A percentile compares a stretch with the other conserved stretches of the same genome.
Evolutionary conservation across 2,329 filamentous ascomycete genomes (phyloP).

Genomic region (Macrophomina tecta): DNA sequence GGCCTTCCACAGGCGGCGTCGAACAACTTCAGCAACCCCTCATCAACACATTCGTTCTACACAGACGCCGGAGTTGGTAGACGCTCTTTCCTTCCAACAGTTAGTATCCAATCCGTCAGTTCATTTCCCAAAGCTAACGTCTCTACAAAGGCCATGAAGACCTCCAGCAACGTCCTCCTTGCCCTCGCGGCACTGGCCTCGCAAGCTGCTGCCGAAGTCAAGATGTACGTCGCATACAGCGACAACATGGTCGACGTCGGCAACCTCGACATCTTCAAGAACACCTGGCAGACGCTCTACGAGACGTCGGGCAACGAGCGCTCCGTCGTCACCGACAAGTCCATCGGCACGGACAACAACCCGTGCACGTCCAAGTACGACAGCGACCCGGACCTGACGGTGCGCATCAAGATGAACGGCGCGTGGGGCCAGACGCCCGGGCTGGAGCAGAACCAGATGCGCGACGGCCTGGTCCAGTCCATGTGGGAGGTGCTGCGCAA

Average conservation of each 20-base stretch:
- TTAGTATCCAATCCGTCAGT: background rate
- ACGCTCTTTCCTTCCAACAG: background rate
- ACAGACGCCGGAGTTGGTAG: background rate
- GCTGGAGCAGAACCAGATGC: constrained; percentile 15
- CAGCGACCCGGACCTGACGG: constrained; percentile 4
- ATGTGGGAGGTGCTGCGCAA: constrained; percentile 12
- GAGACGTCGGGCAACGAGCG: constrained; percentile 12
- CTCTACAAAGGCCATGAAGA: constrained; percentile 1
- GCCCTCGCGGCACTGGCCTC: background rate
- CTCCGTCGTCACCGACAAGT: constrained; percentile 2
- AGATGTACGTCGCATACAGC: constrained; percentile 17
- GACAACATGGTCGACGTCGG: constrained; percentile 15
- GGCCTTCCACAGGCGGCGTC: background rate
- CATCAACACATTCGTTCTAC: too few relatives aligned
- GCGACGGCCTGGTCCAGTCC: constrained; percentile 13
- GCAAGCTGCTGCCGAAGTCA: background rate
- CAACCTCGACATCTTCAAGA: background rate
- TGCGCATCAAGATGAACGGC: constrained; percentile 9
- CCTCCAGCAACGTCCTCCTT: constrained; percentile 6
- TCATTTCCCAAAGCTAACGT: background rate
- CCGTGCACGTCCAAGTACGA: constrained; percentile 1
- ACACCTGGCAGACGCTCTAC: constrained; percentile 11
- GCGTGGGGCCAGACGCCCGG: constrained; percentile 16
- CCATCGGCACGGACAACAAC: constrained; percentile 1
- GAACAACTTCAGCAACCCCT: background rate